Conservation (phyloP, 2,329 filamentous ascomycete species). For the Metarhizium humberi region DNA sequence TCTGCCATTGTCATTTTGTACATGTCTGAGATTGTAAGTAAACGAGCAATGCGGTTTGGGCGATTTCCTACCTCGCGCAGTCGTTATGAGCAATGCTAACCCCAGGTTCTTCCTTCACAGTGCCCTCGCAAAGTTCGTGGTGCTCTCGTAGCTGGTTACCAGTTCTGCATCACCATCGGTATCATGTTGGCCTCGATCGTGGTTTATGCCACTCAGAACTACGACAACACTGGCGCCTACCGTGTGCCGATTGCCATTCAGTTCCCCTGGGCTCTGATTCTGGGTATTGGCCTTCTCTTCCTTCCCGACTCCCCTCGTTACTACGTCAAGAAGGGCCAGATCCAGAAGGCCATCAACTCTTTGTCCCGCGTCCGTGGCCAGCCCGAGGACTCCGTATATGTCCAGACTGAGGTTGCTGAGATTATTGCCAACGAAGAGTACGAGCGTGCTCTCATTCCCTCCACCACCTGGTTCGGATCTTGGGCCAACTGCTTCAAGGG, state of each 20-base stretch:
- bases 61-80: not conserved
- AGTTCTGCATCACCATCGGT: conserved; percentile 76
- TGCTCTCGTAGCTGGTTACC: conserved; percentile 72
- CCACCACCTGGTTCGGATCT: conserved; percentile 52
- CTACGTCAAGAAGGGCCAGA: conserved; percentile 68
- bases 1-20: conserved; percentile 75
- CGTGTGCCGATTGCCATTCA: conserved; percentile 75
- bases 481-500: conserved; percentile 64
- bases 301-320: conserved; percentile 82
- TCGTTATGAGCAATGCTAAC: not conserved
- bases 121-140: conserved; percentile 64
- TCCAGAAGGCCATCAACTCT: conserved; percentile 52
- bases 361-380: conserved; percentile 67
- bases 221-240: conserved; percentile 56
- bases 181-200: conserved; percentile 66
- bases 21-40: conserved; percentile 69
- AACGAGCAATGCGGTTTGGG: not conserved
- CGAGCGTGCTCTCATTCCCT: conserved; percentile 61
- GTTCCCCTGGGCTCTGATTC: conserved; percentile 70
- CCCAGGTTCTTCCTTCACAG: conserved; percentile 13
- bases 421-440: conserved; percentile 86
- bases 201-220: conserved; percentile 60
- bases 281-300: conserved; percentile 60
- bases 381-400: conserved; percentile 60
- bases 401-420: conserved; percentile 75